Conservation (phyloP, 495 filamentous ascomycete genomes). For the Elaphomyces granulatus region DNA sequence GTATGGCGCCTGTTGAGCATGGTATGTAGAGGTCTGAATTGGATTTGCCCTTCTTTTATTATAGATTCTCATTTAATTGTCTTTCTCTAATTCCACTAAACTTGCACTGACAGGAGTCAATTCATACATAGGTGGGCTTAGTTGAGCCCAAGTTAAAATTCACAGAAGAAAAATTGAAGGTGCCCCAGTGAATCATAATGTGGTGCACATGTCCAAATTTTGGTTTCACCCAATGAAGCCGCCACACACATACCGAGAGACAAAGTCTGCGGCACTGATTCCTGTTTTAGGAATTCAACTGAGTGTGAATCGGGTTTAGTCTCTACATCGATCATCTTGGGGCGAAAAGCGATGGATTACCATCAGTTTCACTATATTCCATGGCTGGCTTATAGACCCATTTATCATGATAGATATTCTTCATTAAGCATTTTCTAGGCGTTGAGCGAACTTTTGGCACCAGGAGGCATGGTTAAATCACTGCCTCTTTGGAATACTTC, state of each 20-base stretch:
- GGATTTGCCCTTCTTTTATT: not conserved
- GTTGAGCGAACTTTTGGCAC: too few relatives aligned
- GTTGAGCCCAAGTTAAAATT: slow-evolving; percentile 13
- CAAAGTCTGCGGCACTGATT: not conserved
- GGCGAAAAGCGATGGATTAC: too few relatives aligned
- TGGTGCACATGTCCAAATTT: too few relatives aligned
- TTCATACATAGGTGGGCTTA: slow-evolving; percentile 15
- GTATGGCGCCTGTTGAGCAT: slow-evolving; percentile 75
- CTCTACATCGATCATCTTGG: not conserved
- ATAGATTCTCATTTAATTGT: not conserved
- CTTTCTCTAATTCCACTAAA: not conserved
- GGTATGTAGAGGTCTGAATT: slow-evolving; percentile 43
- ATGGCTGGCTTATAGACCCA: too few relatives aligned
- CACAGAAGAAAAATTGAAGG: not conserved
- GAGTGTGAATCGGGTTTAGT: not conserved
- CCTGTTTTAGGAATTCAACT: not conserved
- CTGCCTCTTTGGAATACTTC: too few relatives aligned
- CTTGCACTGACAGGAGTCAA: not conserved
- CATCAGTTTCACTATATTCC: too few relatives aligned
- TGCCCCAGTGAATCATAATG: too few relatives aligned
- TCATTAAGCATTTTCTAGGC: too few relatives aligned
- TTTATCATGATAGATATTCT: too few relatives aligned
- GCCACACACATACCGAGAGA: not conserved
- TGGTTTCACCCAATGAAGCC: too few relatives aligned
- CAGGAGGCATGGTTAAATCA: too few relatives aligned